These are phyloP conservation scores for Luvunga scandens DNA, from an alignment of 345 rosid genomes.

Conservation along the genomic window DNA sequence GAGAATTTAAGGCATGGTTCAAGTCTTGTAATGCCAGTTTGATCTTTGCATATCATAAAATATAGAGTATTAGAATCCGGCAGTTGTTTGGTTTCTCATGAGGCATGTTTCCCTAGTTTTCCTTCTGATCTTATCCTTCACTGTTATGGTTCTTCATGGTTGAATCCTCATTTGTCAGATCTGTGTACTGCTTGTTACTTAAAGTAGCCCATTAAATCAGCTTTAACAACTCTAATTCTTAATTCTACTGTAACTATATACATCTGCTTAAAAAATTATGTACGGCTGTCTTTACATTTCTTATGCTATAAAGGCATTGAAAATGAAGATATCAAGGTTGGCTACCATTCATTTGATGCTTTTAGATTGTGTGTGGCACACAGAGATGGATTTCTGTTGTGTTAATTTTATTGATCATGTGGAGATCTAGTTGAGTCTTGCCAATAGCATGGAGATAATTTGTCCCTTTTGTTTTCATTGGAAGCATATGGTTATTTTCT, in stretches of 20 bases:
- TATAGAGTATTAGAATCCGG: neutral
- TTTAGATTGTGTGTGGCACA: neutral
- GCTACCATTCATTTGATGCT: neutral
- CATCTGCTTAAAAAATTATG: neutral
- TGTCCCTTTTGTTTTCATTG: neutral
- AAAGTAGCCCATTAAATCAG: neutral
- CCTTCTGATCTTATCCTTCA: neutral
- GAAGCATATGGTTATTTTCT: neutral
- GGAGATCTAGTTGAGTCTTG: neutral
- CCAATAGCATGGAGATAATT: neutral
- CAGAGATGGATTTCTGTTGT: neutral
- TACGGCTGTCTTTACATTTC: neutral
- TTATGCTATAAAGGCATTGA: neutral
- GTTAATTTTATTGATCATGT: no score
- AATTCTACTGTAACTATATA: neutral
- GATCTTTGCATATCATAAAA: neutral
- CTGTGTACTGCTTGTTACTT: neutral
- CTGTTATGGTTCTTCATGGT: neutral
- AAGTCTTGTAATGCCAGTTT: neutral
- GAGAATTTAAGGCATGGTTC: neutral
- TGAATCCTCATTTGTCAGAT: neutral
- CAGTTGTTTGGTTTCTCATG: neutral
- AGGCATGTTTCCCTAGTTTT: conserved; percentile 2
- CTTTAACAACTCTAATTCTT: neutral
- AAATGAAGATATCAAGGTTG: neutral